A percentile compares a stretch with the other conserved stretches of the same genome.
These are phyloP conservation scores for Colletotrichum sp. DNA, from an alignment of 2,329 filamentous ascomycete species.

Conservation along the genomic window DNA sequence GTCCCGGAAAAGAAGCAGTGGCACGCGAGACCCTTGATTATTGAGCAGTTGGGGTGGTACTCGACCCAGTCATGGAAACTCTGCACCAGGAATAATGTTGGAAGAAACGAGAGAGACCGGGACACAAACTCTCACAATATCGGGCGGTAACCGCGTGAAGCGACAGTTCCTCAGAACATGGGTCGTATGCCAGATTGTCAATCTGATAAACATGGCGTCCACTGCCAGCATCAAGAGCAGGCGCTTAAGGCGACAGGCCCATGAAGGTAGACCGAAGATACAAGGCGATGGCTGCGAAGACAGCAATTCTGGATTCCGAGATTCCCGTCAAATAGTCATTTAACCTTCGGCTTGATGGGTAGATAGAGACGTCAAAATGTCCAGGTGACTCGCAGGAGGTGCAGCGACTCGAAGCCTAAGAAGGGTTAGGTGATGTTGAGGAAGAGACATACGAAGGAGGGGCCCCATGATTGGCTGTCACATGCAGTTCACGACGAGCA, in stretches of 20 bases:
- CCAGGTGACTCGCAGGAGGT: neutral
- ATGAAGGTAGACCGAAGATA: neutral
- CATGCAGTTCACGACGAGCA: slow-evolving; percentile 8
- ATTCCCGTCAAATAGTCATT: neutral
- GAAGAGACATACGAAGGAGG: neutral
- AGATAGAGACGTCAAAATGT: neutral
- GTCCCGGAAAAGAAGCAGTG: neutral
- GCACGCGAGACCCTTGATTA: neutral
- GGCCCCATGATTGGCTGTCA: slow-evolving; percentile 13
- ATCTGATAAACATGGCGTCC: neutral
- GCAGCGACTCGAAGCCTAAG: neutral
- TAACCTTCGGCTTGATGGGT: neutral
- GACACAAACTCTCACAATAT: neutral
- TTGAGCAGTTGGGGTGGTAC: neutral
- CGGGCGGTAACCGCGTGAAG: neutral
- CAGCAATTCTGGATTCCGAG: neutral
- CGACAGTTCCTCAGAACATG: neutral
- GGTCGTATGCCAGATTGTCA: neutral
- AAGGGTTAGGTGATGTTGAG: slow-evolving; percentile 5
- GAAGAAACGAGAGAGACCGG: neutral
- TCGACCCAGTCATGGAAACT: neutral
- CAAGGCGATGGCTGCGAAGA: neutral
- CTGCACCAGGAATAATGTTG: neutral
- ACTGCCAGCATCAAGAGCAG: neutral
- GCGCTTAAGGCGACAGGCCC: neutral